phyloP scores from a whole-genome alignment of 176 grass and related monocot species.

The Carex kokanica region DNA sequence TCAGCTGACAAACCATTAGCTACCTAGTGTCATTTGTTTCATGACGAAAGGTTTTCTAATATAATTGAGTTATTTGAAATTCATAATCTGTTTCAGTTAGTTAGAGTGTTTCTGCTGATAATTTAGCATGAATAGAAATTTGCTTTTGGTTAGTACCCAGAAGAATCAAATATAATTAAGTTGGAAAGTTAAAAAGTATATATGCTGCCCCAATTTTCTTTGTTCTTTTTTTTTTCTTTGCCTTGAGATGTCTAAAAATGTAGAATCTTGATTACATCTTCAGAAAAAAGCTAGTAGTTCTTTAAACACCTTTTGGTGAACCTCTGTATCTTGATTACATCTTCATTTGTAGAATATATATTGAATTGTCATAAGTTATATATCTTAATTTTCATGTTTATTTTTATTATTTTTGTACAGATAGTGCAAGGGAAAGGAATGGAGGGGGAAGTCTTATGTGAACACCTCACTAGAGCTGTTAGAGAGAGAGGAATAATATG shows the following conservation, averaged over 20 bases:
- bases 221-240: not conserved
- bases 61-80: not conserved
- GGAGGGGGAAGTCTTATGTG: constrained; percentile 33
- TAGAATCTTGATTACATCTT: not conserved
- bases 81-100: not conserved
- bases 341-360: not conserved
- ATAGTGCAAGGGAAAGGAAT: constrained; percentile 16
- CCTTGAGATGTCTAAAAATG: not conserved
- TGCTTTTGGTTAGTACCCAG: not conserved
- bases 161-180: not conserved
- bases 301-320: not conserved
- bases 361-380: not conserved
- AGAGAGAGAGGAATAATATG: constrained; percentile 21
- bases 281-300: not conserved
- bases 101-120: too few species aligned
- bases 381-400: not conserved
- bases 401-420: constrained; percentile 19
- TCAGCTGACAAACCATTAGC: too few species aligned
- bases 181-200: not conserved
- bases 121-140: not conserved
- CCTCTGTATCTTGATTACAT: not conserved
- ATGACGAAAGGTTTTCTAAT: not conserved
- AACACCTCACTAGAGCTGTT: constrained; percentile 32
- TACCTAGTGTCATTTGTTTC: too few species aligned
- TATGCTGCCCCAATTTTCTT: not conserved